Percentiles rank a stretch among this genome's conserved stretches.
These are phyloP conservation scores for Diaporthe longicolla DNA, from an alignment of 2,329 filamentous ascomycete genomes.

Conservation along the genomic window DNA sequence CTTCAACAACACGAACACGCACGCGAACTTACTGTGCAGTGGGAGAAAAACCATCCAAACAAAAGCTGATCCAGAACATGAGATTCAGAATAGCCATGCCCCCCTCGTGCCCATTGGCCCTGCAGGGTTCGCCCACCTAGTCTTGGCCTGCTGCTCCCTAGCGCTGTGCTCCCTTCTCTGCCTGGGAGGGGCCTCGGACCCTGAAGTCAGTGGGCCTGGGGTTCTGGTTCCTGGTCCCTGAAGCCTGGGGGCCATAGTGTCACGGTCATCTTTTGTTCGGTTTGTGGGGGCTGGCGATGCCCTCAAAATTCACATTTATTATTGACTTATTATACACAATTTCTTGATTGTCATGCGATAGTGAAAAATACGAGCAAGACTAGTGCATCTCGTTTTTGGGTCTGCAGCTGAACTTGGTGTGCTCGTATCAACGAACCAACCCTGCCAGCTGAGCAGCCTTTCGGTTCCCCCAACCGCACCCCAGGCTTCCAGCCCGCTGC, in stretches of 20 bases:
- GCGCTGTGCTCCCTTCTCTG: background rate
- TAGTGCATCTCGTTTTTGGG: background rate
- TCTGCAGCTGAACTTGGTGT: background rate
- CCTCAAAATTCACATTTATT: too few relatives aligned
- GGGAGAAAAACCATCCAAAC: background rate
- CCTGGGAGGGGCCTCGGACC: background rate
- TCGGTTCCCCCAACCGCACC: background rate
- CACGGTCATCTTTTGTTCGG: background rate
- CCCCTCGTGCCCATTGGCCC: constrained; percentile 6
- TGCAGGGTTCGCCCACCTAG: constrained; percentile 7
- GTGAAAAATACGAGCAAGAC: background rate
- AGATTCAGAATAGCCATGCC: constrained; percentile 29
- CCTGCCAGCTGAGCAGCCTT: background rate
- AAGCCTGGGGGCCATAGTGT: background rate
- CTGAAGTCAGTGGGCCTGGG: background rate
- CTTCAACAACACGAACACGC: background rate
- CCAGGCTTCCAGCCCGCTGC: background rate
- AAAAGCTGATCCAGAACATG: background rate
- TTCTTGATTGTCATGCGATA: background rate
- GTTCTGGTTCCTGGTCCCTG: constrained; percentile 12
- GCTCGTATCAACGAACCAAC: background rate
- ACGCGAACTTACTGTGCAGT: background rate
- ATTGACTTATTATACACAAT: background rate
- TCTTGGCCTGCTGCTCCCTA: constrained; percentile 16
- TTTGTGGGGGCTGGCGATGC: constrained; percentile 29